Base-by-base conservation (phyloP, 257 asterid genomes). In the Catharanthus roseus region DNA sequence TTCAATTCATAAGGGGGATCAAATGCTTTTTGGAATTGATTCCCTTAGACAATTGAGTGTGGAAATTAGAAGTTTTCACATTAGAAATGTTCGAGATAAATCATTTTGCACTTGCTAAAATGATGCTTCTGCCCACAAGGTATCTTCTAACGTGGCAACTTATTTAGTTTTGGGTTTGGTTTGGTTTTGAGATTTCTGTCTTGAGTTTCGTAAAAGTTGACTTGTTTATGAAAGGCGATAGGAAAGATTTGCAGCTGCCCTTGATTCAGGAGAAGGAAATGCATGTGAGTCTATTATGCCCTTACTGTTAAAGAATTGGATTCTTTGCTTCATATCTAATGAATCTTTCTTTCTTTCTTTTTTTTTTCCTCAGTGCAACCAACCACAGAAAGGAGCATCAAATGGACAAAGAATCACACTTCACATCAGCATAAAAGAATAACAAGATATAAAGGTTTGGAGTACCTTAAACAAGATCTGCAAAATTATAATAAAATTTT, bases 251-350 rank as follows among this genome's bases (percentile, higher is more conserved):
- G 10, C 12, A 0, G 57, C n/a, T 38, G 8, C 41, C 5, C 23
- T 58, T 15, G 78, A 4, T 68, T 53, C 69, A 61, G 58, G 36
- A 23, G 64, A 68, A 60, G 56, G 26, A 45, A 69, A 26, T 10
- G 28, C 2, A 29, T 39, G n/a, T n/a, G n/a, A n/a, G 41, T 65
- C 10, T 31, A 7, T 3, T 10, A 19, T 24, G 18, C 1, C 29
- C 62, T 24, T 2, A 28, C 3, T 13, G 38, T 1, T 26, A 34
- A 63, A 58, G 88, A 83, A 86, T 82, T 67, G 28, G 75, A 86
- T 86, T 80, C 86, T 53, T 86, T 82, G 72, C 88, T 80, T 83
- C 47, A 44, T 33, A 58, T 23, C 62, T 60, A 29, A 62, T 75
- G 67, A 65, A 73, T 51, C 15, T 45, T 23, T 47, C 1, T 18